Conservation (phyloP, 345 rosid genomes). For the Ceriops tagal region DNA sequence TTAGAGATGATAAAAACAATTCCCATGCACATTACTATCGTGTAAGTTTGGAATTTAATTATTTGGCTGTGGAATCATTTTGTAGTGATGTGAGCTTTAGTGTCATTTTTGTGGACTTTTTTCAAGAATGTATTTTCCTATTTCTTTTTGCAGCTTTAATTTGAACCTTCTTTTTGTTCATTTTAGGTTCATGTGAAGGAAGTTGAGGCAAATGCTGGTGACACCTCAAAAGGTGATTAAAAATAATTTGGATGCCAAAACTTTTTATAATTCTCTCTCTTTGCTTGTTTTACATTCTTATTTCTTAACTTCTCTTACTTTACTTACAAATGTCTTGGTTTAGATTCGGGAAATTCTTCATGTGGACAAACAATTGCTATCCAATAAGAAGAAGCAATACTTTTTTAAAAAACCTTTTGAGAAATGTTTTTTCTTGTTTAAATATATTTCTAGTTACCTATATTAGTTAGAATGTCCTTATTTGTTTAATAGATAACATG, state of each 20-base stretch:
- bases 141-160: conserved; percentile 9
- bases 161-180: conserved; percentile 17
- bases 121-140: not conserved
- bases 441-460: not conserved
- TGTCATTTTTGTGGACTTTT: not conserved
- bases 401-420: too few relatives aligned
- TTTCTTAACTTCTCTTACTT: too few relatives aligned
- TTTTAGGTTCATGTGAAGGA: conserved; percentile 89
- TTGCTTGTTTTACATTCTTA: too few relatives aligned
- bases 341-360: too few relatives aligned
- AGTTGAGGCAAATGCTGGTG: conserved; percentile 47
- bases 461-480: not conserved
- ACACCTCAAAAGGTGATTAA: conserved; percentile 58
- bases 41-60: conserved; percentile 47
- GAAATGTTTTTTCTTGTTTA: not conserved
- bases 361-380: too few relatives aligned
- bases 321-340: too few relatives aligned
- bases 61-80: conserved; percentile 3
- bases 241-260: too few relatives aligned
- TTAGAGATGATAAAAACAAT: conserved; percentile 60
- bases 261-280: too few relatives aligned
- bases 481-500: not conserved
- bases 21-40: conserved; percentile 67
- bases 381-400: too few relatives aligned
- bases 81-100: not conserved